Evolutionary conservation across 1,284 basidiomycete genomes (phyloP), one percentile per base, ranked within the genome.

Genomic region (Pseudozyma hubeiensis): DNA sequence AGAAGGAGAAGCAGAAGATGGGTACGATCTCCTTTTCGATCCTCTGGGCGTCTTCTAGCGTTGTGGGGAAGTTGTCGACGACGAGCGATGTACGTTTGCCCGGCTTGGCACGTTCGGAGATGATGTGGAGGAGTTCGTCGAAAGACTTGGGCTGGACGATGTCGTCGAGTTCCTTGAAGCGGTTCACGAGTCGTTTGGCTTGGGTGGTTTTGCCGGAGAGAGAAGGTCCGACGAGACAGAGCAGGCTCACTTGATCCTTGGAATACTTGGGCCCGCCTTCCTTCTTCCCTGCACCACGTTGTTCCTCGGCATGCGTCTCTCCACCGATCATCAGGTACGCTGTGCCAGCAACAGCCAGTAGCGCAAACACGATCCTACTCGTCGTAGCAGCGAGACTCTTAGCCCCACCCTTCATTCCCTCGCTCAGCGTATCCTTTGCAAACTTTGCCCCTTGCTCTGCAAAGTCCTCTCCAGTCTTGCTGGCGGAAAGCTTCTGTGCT

Each of bases 1-100:
- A 78, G 57, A 73, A 80, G 35, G 77, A 64, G 44, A 77, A 64
- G 24, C 73, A 66, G 16, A 78, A 77, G 54, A 80, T 80, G 44
- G 75, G 76, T 5, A 64, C 67, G 19, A 76, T 19, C 47, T 76
- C 67, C 9, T 50, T 30, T 33, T 78, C 65, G 44, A 80, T 72
- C 4, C 53, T 35, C 17, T 76, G 55, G 6, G 73, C 69, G 40
- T 78, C 64, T 40, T 70, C 61, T 14, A 78, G 45, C 5, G 68
- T 72, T 11, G 41, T 51, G 9, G 78, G 78, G 40, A 76, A 80
- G 44, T 67, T 58, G 37, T 80, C 78, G 33, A 78, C 41, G 41
- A 80, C 59, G 16, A 80, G 65, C 3, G 64, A 64, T 5, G 40
- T 64, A 37, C 69, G 65, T 29, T 65, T 59, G 7, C 53, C 34